These are phyloP conservation scores for Hanseniaspora lachancei DNA, from an alignment of 805 yeast genomes.

Conservation along the genomic window DNA sequence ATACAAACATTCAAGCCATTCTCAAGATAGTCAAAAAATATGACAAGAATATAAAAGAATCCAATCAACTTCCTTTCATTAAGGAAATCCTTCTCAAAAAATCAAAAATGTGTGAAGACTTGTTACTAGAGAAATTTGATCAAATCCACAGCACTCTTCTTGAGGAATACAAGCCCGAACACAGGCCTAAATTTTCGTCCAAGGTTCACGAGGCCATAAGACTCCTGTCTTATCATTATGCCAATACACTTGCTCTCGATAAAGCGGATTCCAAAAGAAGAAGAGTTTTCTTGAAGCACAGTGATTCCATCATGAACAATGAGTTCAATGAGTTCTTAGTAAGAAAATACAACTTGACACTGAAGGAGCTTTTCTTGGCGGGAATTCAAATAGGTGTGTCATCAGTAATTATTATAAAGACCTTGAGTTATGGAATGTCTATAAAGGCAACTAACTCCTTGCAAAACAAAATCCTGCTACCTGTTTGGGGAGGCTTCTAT, in stretches of 20 bases:
- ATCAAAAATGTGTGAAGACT: conserved; percentile 5
- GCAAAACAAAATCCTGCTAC: conserved; percentile 42
- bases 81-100: conserved; percentile 3
- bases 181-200: not conserved
- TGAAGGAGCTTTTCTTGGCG: conserved; percentile 38
- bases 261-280: conserved; percentile 5
- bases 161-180: conserved; percentile 3
- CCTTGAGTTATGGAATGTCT: conserved; percentile 39
- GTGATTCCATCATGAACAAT: conserved; percentile 7
- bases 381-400: conserved; percentile 64
- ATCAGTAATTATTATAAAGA: conserved; percentile 51
- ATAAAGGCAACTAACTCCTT: conserved; percentile 29
- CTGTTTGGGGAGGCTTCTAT: conserved; percentile 88
- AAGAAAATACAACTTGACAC: conserved; percentile 25
- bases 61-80: conserved; percentile 19
- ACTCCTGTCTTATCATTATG: conserved; percentile 1
- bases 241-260: conserved; percentile 4
- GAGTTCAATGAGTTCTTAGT: conserved; percentile 23
- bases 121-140: conserved; percentile 8
- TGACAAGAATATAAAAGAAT: conserved; percentile 43
- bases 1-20: conserved; percentile 74
- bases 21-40: conserved; percentile 81
- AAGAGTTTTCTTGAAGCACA: conserved; percentile 6
- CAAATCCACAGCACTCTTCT: not conserved
- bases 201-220: conserved; percentile 11